These are phyloP conservation scores for Leccinum variicolor DNA, from an alignment of 768 basidiomycete species.

Conservation along the genomic window DNA sequence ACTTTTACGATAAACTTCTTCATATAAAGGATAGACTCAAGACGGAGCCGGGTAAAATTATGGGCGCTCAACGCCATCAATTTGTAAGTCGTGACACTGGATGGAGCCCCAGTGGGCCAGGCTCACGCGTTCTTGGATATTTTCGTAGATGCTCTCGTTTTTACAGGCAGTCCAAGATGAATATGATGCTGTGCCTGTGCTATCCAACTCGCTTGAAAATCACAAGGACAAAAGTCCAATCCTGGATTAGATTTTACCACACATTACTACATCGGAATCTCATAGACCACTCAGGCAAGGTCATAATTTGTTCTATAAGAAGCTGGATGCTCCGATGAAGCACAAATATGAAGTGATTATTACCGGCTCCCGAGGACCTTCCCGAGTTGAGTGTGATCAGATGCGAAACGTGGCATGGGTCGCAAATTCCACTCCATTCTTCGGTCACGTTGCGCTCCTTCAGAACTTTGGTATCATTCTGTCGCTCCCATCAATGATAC, in stretches of 20 bases:
- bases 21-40: slow-evolving; percentile 73
- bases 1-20: slow-evolving; percentile 85
- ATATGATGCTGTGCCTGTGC: slow-evolving; percentile 25
- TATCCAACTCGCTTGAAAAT: not conserved
- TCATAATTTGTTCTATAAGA: not conserved
- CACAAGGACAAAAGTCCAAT: not conserved
- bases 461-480: not conserved
- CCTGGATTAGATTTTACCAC: not conserved
- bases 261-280: not conserved
- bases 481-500: not conserved
- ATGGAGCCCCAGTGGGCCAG: not conserved
- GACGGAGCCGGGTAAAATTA: slow-evolving; percentile 62
- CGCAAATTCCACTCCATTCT: not conserved
- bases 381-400: not conserved
- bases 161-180: slow-evolving; percentile 57
- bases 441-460: not conserved
- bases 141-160: slow-evolving; percentile 59
- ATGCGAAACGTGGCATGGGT: not conserved
- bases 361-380: not conserved
- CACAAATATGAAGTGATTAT: not conserved
- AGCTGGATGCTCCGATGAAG: not conserved
- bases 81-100: slow-evolving; percentile 44
- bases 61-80: slow-evolving; percentile 71
- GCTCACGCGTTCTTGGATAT: slow-evolving; percentile 2
- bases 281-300: not conserved